Base-by-base conservation (phyloP, 1,284 basidiomycete genomes). In the Hymenochaete sp. region DNA sequence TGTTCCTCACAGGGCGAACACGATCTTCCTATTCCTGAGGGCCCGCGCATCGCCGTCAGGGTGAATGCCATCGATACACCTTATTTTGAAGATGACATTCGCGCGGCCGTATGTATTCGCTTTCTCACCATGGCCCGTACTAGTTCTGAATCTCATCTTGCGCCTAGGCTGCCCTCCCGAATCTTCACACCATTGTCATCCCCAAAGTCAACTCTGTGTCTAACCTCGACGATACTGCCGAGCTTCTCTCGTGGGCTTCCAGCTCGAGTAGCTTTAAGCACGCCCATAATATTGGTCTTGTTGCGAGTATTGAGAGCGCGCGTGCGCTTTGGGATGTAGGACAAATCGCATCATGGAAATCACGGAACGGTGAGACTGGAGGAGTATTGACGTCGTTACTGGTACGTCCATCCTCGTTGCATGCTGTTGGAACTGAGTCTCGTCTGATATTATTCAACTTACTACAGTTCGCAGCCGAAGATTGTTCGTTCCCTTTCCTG, bases 401-500 rank as follows among this genome's bases (percentile, higher is more conserved):
- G 59, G 73, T 76, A 10, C 24, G 37, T 38, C 45, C 27, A 21
- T 8, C 31, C 25, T 47, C 2, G 33, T 46, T 44, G 33, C 25
- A 24, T n/a, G 13, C 18, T 11, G 7, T 16, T 24, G 14, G 14
- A n/a, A 27, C 13, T 21, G 32, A 35, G 7, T 29, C n/a, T 47
- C 42, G 48, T 49, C 18, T 54, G 11, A 38, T 48, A 36, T 42
- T 21, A 37, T 14, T 25, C 39, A 42, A 45, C 51, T 25, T 36
- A 40, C 22, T 14, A 2, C 55, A 92, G 87, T 93, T 93, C 59
- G 90, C 87, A 3, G 87, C 89, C 26, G 90, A 93, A 65, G 90
- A 95, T 57, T 93, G 88, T 90, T 58, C 58, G 72, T 54, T 24
- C 6, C 22, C 18, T 22, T 9, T n/a, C 42, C 22, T 32, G 13